Evolutionary conservation across 345 rosid species (phyloP).

Genomic region (Citrus reticulata): DNA sequence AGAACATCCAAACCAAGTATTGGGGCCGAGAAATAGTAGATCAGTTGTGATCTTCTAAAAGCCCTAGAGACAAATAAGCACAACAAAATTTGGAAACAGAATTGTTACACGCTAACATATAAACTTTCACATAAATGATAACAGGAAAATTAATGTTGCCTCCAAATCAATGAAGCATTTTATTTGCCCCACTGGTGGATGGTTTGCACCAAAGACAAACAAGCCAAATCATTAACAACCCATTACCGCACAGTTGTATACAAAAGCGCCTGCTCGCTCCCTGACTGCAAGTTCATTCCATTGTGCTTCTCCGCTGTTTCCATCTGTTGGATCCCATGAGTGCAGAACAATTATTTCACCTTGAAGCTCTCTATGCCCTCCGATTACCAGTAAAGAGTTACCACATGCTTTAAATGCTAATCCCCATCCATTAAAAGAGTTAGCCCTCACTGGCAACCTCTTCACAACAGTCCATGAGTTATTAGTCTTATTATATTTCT

Average conservation of each 20-base stretch:
- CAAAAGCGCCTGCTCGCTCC: conserved; percentile 38
- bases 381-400: conserved; percentile 31
- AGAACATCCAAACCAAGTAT: too few species aligned
- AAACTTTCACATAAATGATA: background rate
- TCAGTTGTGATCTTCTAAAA: background rate
- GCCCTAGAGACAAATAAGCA: background rate
- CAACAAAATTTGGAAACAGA: background rate
- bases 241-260: conserved; percentile 46
- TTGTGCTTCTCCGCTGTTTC: conserved; percentile 14
- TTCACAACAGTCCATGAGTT: conserved; percentile 38
- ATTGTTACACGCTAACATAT: background rate
- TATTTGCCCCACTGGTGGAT: background rate
- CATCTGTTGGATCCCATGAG: conserved; percentile 35
- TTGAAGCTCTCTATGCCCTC: conserved; percentile 32
- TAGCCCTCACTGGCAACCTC: conserved; percentile 36
- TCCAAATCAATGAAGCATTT: background rate
- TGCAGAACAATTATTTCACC: conserved; percentile 35
- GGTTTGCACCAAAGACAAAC: conserved; percentile 7
- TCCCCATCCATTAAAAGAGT: conserved; percentile 46
- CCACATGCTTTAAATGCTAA: conserved; percentile 44
- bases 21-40: background rate
- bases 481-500: conserved; percentile 33
- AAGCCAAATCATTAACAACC: conserved; percentile 28
- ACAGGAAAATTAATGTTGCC: background rate
- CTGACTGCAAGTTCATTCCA: conserved; percentile 40